Percentiles rank a stretch among this genome's conserved stretches.
phyloP scores from a whole-genome alignment of 2,329 filamentous ascomycete genomes.

The Didymosphaeria variabile region DNA sequence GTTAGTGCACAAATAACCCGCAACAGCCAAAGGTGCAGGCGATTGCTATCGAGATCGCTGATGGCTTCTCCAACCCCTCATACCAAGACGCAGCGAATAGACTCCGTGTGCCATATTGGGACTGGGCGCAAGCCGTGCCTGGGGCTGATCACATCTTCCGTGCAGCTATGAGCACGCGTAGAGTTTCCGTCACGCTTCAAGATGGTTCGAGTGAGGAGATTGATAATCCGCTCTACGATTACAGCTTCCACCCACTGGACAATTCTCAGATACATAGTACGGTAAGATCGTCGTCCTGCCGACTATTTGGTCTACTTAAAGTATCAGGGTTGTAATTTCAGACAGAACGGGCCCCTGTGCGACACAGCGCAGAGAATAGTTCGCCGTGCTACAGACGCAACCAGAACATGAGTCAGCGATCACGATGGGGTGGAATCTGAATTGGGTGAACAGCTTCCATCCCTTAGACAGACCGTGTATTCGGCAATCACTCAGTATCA shows the following conservation, averaged over 20 bases:
- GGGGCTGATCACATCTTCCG: neutral
- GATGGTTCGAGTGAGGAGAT: slow-evolving; percentile 38
- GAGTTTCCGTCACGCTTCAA: slow-evolving; percentile 50
- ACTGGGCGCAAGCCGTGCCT: slow-evolving; percentile 51
- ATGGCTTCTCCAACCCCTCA: slow-evolving; percentile 45
- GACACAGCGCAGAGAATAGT: slow-evolving; percentile 1
- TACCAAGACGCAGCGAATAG: slow-evolving; percentile 49
- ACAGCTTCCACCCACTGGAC: slow-evolving; percentile 63
- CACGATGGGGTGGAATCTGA: neutral
- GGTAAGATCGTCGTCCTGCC: neutral
- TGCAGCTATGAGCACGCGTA: slow-evolving; percentile 28
- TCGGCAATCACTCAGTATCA: slow-evolving; percentile 16
- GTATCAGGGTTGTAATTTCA: slow-evolving; percentile 51
- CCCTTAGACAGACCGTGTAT: neutral
- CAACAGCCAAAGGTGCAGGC: slow-evolving; percentile 49
- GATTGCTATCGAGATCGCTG: slow-evolving; percentile 48
- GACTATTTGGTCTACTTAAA: neutral
- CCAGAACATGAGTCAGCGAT: neutral
- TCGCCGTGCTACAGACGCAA: neutral
- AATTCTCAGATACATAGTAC: slow-evolving; percentile 45
- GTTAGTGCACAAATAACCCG: slow-evolving; percentile 4
- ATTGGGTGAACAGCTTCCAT: neutral
- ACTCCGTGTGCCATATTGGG: slow-evolving; percentile 56
- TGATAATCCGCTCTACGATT: slow-evolving; percentile 51
- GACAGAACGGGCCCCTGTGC: neutral